phyloP scores from a whole-genome alignment of 2,329 filamentous ascomycete species.

The Neophaeococcomyces mojaviensis region DNA sequence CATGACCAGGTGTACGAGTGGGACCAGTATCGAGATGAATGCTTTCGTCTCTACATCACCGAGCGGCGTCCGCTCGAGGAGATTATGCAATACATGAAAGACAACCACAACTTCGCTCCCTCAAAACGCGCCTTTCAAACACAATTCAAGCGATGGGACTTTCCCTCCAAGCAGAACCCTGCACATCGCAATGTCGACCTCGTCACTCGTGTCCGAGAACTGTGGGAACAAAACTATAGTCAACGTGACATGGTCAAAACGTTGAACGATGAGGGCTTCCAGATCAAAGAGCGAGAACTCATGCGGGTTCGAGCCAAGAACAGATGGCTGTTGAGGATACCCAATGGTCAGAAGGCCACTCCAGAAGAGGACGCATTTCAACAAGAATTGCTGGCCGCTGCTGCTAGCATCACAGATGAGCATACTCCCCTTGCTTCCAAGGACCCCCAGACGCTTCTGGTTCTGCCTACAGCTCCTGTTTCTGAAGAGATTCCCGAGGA shows the following conservation, averaged over 20 bases:
- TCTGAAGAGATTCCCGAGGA: conserved; percentile 34
- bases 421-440: conserved; percentile 7
- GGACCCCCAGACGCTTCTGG: not conserved
- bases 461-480: not conserved
- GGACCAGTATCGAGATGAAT: conserved; percentile 59
- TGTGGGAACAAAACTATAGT: conserved; percentile 67
- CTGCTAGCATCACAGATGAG: conserved; percentile 24
- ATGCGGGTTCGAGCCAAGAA: conserved; percentile 63
- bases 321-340: conserved; percentile 57
- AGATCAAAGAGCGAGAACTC: conserved; percentile 64
- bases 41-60: conserved; percentile 66
- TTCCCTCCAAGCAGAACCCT: conserved; percentile 66
- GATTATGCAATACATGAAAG: conserved; percentile 64
- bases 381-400: conserved; percentile 24
- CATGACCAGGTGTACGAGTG: conserved; percentile 49
- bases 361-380: conserved; percentile 15
- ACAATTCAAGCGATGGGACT: conserved; percentile 71
- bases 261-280: conserved; percentile 64
- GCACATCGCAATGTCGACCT: conserved; percentile 63
- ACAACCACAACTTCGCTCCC: conserved; percentile 59
- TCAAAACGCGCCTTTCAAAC: conserved; percentile 71
- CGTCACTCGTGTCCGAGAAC: conserved; percentile 61
- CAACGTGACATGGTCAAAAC: conserved; percentile 67
- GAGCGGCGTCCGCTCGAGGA: conserved; percentile 61
- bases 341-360: conserved; percentile 48